Evolutionary conservation across 345 rosid genomes (phyloP), one percentile per base, ranked within the genome.

Genomic region (Bruguiera gymnorhiza): DNA sequence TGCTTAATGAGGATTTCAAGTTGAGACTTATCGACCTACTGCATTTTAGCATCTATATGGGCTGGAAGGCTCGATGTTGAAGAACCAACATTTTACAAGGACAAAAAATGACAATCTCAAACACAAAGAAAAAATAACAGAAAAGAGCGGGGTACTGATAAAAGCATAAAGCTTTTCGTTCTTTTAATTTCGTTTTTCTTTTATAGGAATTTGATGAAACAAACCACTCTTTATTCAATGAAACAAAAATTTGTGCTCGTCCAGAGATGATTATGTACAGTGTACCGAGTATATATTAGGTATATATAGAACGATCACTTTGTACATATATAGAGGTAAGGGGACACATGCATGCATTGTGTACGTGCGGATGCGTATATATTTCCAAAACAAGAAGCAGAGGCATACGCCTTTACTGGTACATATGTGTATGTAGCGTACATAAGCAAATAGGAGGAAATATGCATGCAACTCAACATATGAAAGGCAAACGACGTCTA

Each of bases 401-500:
- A 39, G 48, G 48, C 4, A 39, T 39, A 10, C 1, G 15, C 16
- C 15, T 9, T 11, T 39, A 8, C 18, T 43, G 5, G 50, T 13
- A 43, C 50, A 43, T 11, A 43, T 43, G 18, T 43, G 16, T 43
- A 43, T 11, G 50, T 15, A 43, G 50, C 21, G 34, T 63, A 39
- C 53, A 24, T 52, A 63, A 37, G 66, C 48, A 24, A 21, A 15
- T 53, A 39, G 15, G 66, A 39, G 50, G 8, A 24, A 51, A 63
- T 34, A 34, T 11, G 15, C 36, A 32, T 57, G 69, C 62, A 78
- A 43, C 62, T 66, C 53, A 61, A 69, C 30, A 21, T 5, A 56
- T 10, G 16, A 27, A 56, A 56, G 29, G 26, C 30, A 24, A 56
- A 37, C 31, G 54, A 48, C 29, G 29, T 1, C 70, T 81, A 79